Conservation (phyloP, 805 yeast genomes). For the Wickerhamiella bombiphila region DNA sequence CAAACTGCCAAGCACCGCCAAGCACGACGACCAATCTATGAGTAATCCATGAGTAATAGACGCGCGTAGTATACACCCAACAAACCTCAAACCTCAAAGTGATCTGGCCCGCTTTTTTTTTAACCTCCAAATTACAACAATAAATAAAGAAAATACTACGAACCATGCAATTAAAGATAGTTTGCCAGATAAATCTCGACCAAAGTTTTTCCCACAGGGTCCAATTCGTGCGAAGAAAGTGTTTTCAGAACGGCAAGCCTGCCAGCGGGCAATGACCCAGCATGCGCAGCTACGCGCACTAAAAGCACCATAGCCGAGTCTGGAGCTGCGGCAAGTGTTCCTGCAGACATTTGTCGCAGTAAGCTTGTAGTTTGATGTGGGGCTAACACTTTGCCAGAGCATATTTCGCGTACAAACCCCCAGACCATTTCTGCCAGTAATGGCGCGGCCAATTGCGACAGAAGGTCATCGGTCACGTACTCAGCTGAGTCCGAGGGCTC, state of each 20-base stretch:
- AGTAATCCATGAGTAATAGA: too few species aligned
- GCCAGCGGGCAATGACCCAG: background rate
- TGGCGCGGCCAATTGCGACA: background rate
- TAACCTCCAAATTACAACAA: too few species aligned
- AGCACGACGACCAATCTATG: too few species aligned
- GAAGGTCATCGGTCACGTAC: background rate
- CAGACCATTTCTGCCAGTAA: background rate
- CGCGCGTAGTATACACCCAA: too few species aligned
- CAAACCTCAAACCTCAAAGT: too few species aligned
- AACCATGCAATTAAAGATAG: too few species aligned
- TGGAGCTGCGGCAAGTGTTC: background rate
- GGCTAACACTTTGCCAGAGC: background rate
- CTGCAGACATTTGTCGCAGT: background rate
- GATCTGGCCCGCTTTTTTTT: too few species aligned
- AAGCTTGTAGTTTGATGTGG: background rate
- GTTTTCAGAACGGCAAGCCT: background rate
- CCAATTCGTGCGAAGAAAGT: background rate
- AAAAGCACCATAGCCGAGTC: background rate
- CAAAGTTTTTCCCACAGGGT: background rate
- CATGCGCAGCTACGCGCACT: background rate
- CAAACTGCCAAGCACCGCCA: too few species aligned
- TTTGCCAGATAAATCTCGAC: background rate
- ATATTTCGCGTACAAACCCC: background rate
- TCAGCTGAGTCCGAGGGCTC: background rate
- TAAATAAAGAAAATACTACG: too few species aligned